Base-by-base conservation (phyloP, 140 eudicot genomes). In the Senecio squalidus region DNA sequence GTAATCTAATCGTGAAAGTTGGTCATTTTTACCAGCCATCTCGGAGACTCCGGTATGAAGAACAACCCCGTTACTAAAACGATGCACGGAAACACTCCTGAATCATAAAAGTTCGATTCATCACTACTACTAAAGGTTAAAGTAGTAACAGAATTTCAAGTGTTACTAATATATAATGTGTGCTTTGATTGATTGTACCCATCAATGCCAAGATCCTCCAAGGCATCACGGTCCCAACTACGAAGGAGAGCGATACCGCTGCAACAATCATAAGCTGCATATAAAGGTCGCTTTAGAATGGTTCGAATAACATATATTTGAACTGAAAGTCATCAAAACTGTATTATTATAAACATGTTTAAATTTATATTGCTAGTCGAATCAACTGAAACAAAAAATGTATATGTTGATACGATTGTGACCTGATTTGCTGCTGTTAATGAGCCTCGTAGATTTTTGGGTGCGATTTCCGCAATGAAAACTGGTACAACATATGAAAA, bases 391-490 rank as follows among this genome's bases (percentile, higher is more conserved):
- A n/a, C n/a, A n/a, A n/a, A n/a, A n/a, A n/a, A n/a, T n/a, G 40
- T 2, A 17, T 60, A 27, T 5, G 11, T 55, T 27, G 9, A 45
- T n/a, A 10, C 23, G 24, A 66, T 26, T 7, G 2, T 1, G 13
- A 86, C 95, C 89, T 86, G 93, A 69, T 83, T 80, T 15, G 77
- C 40, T 30, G 94, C 80, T 56, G 98, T 91, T 73, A 91, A 73
- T 28, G 76, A 76, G 66, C 98, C 98, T 57, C 96, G 78, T 56
- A 91, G 81, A 64, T 83, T 77, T 52, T 78, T 81, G 9, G 98
- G 96, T 14, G 98, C 82, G 2, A 86, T 81, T 69, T 91, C 96
- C 6, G 98, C 96, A 68, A 91, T 83, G 48, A 86, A 91, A 11
- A 58, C 62, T 8, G 76, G 74, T 69, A 86, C 96, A 82, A 83